phyloP scores from a whole-genome alignment of 495 filamentous ascomycete species.

The Tuber melanosporum region DNA sequence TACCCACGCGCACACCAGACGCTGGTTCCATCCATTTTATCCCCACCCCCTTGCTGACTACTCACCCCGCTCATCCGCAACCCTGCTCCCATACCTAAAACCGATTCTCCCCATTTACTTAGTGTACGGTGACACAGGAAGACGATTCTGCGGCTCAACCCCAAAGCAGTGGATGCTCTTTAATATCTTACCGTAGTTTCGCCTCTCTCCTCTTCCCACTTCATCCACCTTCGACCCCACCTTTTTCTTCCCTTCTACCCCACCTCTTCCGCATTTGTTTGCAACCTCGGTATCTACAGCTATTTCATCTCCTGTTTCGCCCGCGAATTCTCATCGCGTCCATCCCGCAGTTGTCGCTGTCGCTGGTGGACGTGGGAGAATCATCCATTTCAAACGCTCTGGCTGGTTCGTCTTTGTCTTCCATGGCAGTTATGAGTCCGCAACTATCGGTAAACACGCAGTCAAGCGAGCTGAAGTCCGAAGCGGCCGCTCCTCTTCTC shows the following conservation, averaged over 20 bases:
- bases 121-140: background rate
- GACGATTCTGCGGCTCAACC: background rate
- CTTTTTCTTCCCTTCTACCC: conserved; percentile 12
- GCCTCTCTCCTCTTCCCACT: conserved; percentile 13
- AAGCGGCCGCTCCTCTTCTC: conserved; percentile 34
- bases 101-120: background rate
- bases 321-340: conserved; percentile 22
- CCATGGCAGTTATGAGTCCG: conserved; percentile 44
- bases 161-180: background rate
- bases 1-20: conserved; percentile 8
- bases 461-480: conserved; percentile 38
- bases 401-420: conserved; percentile 33
- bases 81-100: background rate
- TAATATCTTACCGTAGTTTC: conserved; percentile 2
- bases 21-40: conserved; percentile 8
- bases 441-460: conserved; percentile 38
- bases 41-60: conserved; percentile 32
- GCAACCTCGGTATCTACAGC: conserved; percentile 8
- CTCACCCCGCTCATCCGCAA: conserved; percentile 6
- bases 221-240: conserved; percentile 8
- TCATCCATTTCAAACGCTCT: conserved; percentile 23
- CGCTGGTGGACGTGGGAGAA: conserved; percentile 37
- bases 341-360: conserved; percentile 29
- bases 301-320: conserved; percentile 8
- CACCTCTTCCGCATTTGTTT: conserved; percentile 15